Conservation (phyloP, 78 protist genomes). For the Emiliania huxleyi region DNA sequence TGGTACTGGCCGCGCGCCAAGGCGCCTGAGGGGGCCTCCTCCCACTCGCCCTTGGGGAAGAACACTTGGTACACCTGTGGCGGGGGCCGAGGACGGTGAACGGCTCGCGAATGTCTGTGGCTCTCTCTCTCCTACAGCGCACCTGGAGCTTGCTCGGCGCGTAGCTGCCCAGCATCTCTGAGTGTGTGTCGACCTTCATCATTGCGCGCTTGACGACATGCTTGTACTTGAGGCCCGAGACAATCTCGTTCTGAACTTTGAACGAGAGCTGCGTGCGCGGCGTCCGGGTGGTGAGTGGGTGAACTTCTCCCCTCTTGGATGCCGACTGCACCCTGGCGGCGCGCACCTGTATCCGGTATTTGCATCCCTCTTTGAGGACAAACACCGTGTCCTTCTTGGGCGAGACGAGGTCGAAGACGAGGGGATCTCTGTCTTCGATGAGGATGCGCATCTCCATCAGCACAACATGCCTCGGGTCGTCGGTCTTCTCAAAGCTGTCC, state of each 20-base stretch:
- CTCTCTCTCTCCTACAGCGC: too few species aligned
- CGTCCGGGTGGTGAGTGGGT: background rate
- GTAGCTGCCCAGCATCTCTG: background rate
- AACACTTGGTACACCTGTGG: background rate
- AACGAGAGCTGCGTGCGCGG: background rate
- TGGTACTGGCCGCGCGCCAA: background rate
- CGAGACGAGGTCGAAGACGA: background rate
- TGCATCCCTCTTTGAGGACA: conserved; percentile 27
- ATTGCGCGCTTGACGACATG: background rate
- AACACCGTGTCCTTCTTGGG: background rate
- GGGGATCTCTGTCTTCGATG: background rate
- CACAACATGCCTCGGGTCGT: background rate
- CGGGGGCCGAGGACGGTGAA: too few species aligned
- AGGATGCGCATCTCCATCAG: background rate
- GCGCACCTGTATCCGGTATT: background rate
- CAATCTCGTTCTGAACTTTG: conserved; percentile 29
- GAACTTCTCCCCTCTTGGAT: background rate
- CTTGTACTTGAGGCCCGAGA: conserved; percentile 29
- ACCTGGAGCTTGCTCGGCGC: background rate
- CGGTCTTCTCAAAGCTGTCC: too few species aligned
- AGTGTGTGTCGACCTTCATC: background rate
- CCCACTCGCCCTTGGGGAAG: conserved; percentile 25
- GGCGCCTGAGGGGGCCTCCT: conserved; percentile 11
- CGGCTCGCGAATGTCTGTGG: too few species aligned
- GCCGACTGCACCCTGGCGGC: background rate